Evolutionary conservation across 2,329 filamentous ascomycete species (phyloP).

Genomic region (Arthrobotrys megalospora): DNA sequence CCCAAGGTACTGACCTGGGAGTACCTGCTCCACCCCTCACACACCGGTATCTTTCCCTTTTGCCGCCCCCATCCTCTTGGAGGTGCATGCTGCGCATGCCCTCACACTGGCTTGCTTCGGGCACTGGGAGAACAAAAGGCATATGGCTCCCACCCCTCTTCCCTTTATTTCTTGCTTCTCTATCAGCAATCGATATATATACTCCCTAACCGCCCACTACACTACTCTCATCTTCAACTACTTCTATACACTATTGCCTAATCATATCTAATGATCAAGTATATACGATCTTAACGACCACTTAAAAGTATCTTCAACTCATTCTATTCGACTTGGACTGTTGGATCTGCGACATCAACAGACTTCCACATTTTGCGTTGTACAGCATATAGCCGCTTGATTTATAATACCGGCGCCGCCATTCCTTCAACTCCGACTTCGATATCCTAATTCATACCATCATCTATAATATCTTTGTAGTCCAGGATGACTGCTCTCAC

Average conservation of each 20-base stretch:
- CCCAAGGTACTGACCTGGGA: conserved; percentile 53
- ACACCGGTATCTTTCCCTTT: conserved; percentile 57
- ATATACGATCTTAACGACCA: conserved; percentile 57
- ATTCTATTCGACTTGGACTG: conserved; percentile 51
- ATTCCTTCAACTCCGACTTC: conserved; percentile 30
- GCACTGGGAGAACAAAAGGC: conserved; percentile 57
- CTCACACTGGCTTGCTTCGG: conserved; percentile 53
- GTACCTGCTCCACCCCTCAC: conserved; percentile 50
- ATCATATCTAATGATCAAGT: conserved; percentile 43
- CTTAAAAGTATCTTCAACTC: conserved; percentile 32
- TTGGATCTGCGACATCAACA: conserved; percentile 61
- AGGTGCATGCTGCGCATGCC: conserved; percentile 53
- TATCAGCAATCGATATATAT: conserved; percentile 60
- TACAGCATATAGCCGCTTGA: conserved; percentile 46
- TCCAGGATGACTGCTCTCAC: conserved; percentile 61
- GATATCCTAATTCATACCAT: conserved; percentile 8
- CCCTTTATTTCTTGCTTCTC: conserved; percentile 46
- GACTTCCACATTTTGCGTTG: conserved; percentile 42
- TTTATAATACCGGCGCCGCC: conserved; percentile 32
- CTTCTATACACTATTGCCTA: conserved; percentile 36
- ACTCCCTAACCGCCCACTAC: conserved; percentile 25
- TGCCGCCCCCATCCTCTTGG: conserved; percentile 52
- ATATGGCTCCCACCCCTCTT: conserved; percentile 59
- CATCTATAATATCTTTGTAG: conserved; percentile 42
- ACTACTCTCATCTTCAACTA: conserved; percentile 12